phyloP scores from a whole-genome alignment of 73 alveolate species.

The Uronychia setigera region DNA sequence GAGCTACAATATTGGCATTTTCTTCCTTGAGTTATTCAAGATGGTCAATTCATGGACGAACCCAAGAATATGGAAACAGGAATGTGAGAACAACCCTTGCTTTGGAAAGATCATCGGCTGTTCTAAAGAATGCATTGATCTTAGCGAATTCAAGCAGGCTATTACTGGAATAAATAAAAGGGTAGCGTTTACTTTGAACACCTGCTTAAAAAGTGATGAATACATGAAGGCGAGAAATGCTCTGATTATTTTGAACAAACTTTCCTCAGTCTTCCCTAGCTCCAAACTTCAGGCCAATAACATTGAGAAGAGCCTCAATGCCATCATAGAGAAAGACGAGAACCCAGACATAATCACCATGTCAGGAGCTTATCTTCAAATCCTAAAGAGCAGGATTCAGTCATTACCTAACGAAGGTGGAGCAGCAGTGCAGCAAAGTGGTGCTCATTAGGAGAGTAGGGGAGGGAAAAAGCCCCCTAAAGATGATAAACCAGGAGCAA shows the following conservation, averaged over 20 bases:
- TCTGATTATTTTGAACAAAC: conserved; percentile 38
- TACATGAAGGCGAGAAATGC: conserved; percentile 54
- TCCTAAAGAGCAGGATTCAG: background rate
- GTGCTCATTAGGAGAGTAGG: background rate
- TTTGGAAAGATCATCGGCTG: conserved; percentile 36
- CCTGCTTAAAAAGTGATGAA: conserved; percentile 27
- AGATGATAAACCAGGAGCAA: background rate
- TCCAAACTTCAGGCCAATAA: conserved; percentile 8
- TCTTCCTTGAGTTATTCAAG: conserved; percentile 64
- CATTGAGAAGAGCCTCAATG: conserved; percentile 18
- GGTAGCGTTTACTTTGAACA: conserved; percentile 23
- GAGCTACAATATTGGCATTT: conserved; percentile 65
- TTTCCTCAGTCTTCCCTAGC: conserved; percentile 44
- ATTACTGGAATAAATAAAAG: conserved; percentile 27
- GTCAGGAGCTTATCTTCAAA: background rate
- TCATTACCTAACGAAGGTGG: background rate
- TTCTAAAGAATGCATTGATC: conserved; percentile 8
- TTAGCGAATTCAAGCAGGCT: conserved; percentile 14
- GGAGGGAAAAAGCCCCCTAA: background rate
- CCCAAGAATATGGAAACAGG: conserved; percentile 42
- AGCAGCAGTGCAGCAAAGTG: background rate
- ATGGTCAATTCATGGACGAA: conserved; percentile 47
- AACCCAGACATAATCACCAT: background rate
- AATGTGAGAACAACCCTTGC: conserved; percentile 52
- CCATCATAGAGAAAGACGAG: background rate